A percentile compares a stretch with the other conserved stretches of the same genome.
These are phyloP conservation scores for California macrophylla DNA, from an alignment of 441 rosid genomes.

Conservation along the genomic window DNA sequence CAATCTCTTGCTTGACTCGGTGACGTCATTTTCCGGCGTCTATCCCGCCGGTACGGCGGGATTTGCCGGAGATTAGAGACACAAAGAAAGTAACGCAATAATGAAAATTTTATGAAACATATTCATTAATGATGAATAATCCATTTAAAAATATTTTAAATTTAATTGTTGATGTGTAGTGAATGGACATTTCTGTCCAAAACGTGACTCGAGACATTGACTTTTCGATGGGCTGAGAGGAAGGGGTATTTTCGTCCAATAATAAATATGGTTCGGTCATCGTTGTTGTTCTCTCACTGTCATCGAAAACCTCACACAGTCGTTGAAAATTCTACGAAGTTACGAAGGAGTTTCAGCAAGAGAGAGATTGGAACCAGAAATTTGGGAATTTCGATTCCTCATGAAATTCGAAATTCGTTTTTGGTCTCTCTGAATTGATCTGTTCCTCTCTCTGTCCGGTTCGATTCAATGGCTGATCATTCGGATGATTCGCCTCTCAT, in stretches of 20 bases:
- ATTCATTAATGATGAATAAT: too few species aligned
- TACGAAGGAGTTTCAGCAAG: not conserved
- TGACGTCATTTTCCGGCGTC: constrained; percentile 9
- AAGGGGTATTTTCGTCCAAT: not conserved
- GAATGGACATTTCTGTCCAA: too few species aligned
- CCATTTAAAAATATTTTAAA: too few species aligned
- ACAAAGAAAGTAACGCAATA: too few species aligned
- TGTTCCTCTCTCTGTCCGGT: constrained; percentile 7
- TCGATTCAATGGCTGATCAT: constrained; percentile 48
- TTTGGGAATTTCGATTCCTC: not conserved
- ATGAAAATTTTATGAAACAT: too few species aligned
- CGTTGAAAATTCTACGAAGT: not conserved
- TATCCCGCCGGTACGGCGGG: not conserved
- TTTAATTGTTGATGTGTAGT: too few species aligned
- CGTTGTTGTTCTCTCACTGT: not conserved
- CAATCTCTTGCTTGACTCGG: not conserved
- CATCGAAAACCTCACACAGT: not conserved
- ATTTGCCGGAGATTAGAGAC: too few species aligned
- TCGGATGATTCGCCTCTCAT: constrained; percentile 64
- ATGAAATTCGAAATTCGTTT: not conserved
- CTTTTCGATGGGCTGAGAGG: not conserved
- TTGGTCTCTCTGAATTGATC: not conserved
- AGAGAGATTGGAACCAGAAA: not conserved
- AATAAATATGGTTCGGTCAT: not conserved
- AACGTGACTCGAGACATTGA: not conserved